These are phyloP conservation scores for Physaria fendleri DNA, from an alignment of 345 rosid genomes.

Conservation along the genomic window DNA sequence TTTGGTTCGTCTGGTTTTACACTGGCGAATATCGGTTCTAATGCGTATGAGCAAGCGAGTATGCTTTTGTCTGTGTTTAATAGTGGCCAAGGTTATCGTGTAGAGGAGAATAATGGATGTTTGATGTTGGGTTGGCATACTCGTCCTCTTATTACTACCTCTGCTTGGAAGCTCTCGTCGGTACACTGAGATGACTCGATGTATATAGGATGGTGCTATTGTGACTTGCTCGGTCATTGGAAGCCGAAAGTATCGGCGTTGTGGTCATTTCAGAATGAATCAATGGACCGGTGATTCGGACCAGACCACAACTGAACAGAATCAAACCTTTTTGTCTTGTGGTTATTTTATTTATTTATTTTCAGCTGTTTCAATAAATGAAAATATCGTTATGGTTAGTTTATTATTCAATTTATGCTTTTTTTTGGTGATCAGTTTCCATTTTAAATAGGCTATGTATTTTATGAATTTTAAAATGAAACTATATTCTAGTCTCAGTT, in stretches of 20 bases:
- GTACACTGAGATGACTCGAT: slow-evolving; percentile 29
- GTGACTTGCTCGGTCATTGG: slow-evolving; percentile 6
- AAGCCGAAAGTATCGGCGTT: neutral
- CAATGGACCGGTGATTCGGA: slow-evolving; percentile 33
- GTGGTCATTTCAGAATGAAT: slow-evolving; percentile 7
- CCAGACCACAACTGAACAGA: slow-evolving; percentile 21
- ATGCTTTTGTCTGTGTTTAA: slow-evolving; percentile 59
- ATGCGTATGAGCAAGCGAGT: slow-evolving; percentile 85
- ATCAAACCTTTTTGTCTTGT: slow-evolving; percentile 27
- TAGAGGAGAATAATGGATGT: slow-evolving; percentile 79
- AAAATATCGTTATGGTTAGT: slow-evolving; percentile 9
- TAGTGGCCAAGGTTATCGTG: slow-evolving; percentile 80
- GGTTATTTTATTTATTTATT: neutral
- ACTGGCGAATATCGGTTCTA: slow-evolving; percentile 74
- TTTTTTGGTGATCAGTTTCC: neutral
- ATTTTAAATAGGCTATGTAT: slow-evolving; percentile 12
- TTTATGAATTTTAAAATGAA: slow-evolving; percentile 4
- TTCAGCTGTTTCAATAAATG: slow-evolving; percentile 13
- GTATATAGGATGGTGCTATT: neutral
- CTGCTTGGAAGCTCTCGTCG: slow-evolving; percentile 60
- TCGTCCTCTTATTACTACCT: slow-evolving; percentile 72
- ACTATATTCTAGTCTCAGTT: neutral
- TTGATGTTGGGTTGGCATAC: slow-evolving; percentile 88
- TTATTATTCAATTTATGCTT: slow-evolving; percentile 7
- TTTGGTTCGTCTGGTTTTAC: slow-evolving; percentile 54